Evolutionary conservation across 441 rosid species (phyloP), one percentile per base, ranked within the genome.

Genomic region (Erodium trifolium): DNA sequence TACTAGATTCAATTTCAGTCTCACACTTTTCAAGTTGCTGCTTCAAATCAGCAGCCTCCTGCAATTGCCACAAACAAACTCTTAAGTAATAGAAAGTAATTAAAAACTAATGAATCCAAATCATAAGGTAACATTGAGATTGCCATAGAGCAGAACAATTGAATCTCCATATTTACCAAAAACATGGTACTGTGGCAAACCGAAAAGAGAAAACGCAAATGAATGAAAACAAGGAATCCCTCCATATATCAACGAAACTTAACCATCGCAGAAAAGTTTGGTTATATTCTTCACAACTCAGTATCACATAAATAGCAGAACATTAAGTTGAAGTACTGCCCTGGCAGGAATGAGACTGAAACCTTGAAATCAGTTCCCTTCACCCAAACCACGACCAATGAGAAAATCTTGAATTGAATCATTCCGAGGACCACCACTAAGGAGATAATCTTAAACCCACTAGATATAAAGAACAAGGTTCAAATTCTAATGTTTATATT

Each of bases 31-130:
- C 87, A 72, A 88, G 86, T 76, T 88, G 89, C 60, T 78, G 85
- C 78, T 83, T 87, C 75, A 92, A 77, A 76, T 84, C 92, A 45
- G 74, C 81, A 1, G 78, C 87, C 76, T 88, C 98, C 99, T 92
- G 75, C 62, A 72, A 67, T 67, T 37, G 75, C 57, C 71, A 78
- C 67, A 67, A 57, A 19, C 14, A 62, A 60, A 69, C 18, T n/a
- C 69, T 45, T 67, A 43, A 68, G 67, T 51, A 71, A 65, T 62
- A 27, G 62, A 19, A 9, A 67, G 57, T 67, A 31, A 13, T 19
- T 49, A 13, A 66, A 62, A 69, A 43, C 55, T 68, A 60, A 17
- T 41, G 68, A 65, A 53, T 47, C 9, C 13, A 18, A 23, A 60
- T 60, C 31, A 60, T 60, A 7, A 19, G 14, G 27, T 19, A 60